Evolutionary conservation across 495 filamentous ascomycete genomes (phyloP).

Genomic region (Annulohypoxylon moriforme): DNA sequence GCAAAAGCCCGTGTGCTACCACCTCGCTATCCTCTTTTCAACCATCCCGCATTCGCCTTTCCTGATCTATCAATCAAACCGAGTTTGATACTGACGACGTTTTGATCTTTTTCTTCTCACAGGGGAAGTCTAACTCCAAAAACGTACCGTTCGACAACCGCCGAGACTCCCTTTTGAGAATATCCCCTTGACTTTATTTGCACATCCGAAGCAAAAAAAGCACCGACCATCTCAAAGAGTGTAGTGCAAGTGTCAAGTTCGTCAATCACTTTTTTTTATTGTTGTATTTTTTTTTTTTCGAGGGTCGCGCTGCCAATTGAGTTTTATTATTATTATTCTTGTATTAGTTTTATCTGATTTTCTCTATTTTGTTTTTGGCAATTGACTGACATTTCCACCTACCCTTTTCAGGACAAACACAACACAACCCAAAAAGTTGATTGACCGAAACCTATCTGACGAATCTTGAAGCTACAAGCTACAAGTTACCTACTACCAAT

Average conservation of each 20-base stretch:
- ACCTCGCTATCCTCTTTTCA: conserved; percentile 70
- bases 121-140: conserved; percentile 57
- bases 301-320: conserved; percentile 37
- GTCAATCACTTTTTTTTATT: conserved; percentile 13
- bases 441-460: conserved; percentile 7
- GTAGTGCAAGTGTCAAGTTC: conserved; percentile 4
- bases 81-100: conserved; percentile 54
- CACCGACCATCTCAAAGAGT: conserved; percentile 26
- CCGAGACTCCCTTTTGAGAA: conserved; percentile 44
- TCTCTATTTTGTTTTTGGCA: conserved; percentile 35
- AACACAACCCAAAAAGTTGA: conserved; percentile 10
- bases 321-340: conserved; percentile 15
- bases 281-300: conserved; percentile 17
- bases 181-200: conserved; percentile 38
- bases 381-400: conserved; percentile 44
- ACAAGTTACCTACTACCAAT: background rate
- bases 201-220: conserved; percentile 35
- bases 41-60: conserved; percentile 68
- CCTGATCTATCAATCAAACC: conserved; percentile 63
- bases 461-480: conserved; percentile 16
- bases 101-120: conserved; percentile 56
- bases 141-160: conserved; percentile 53
- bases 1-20: conserved; percentile 63
- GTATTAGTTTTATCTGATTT: conserved; percentile 1
- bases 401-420: conserved; percentile 37